phyloP scores from a whole-genome alignment of 2,329 filamentous ascomycete species.

The Calonectria pseudoreteaudii region DNA sequence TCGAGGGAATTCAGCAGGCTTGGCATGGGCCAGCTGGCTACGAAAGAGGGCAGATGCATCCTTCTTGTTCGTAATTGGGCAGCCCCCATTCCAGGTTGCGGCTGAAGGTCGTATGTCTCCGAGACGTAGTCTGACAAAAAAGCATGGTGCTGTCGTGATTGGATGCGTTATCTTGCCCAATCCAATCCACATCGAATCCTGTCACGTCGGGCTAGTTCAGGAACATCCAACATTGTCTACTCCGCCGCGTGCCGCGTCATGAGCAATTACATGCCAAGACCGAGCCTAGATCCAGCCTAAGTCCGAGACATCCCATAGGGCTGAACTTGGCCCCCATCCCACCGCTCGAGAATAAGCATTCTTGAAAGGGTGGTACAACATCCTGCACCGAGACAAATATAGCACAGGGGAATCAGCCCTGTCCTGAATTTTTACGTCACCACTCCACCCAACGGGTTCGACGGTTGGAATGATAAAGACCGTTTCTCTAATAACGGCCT shows the following conservation, averaged over 20 bases:
- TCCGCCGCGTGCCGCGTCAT: not conserved
- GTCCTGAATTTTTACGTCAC: not conserved
- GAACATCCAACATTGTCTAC: not conserved
- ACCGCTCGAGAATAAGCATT: not conserved
- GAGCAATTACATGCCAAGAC: not conserved
- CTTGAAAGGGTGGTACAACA: not conserved
- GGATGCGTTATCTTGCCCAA: not conserved
- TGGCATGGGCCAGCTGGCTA: not conserved
- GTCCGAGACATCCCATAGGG: not conserved
- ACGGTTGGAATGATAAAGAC: not conserved
- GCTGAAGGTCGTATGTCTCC: not conserved
- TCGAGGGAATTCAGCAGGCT: not conserved
- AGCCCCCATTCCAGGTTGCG: not conserved
- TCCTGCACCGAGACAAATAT: not conserved
- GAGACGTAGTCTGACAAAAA: not conserved
- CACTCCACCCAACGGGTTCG: not conserved
- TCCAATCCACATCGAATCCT: too few relatives aligned
- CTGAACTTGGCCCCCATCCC: not conserved
- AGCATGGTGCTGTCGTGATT: not conserved
- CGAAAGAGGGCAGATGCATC: not conserved
- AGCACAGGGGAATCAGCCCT: not conserved
- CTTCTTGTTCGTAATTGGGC: not conserved
- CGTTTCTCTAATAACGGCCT: not conserved
- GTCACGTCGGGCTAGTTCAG: not conserved
- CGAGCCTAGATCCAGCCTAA: not conserved